phyloP scores from a whole-genome alignment of 2,329 filamentous ascomycete genomes.

The Aspergillus neotritici region DNA sequence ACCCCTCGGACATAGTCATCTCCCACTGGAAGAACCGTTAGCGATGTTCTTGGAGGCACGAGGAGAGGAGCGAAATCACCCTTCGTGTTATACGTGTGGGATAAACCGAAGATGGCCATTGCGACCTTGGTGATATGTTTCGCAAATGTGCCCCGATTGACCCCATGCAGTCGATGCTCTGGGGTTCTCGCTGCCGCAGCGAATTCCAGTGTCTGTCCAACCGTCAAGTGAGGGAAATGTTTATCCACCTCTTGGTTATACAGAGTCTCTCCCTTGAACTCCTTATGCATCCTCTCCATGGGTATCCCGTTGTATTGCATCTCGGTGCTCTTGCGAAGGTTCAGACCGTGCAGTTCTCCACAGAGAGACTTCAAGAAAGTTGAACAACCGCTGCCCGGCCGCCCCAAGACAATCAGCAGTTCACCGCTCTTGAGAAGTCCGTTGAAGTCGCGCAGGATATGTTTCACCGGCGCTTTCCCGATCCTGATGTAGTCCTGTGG shows the following conservation, averaged over 20 bases:
- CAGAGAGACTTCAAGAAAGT: slow-evolving; percentile 79
- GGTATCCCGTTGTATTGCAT: slow-evolving; percentile 70
- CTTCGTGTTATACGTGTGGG: slow-evolving; percentile 44
- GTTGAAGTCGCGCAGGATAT: slow-evolving; percentile 52
- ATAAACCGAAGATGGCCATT: slow-evolving; percentile 39
- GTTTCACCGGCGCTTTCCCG: slow-evolving; percentile 46
- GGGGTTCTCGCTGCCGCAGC: slow-evolving; percentile 51
- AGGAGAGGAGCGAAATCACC: slow-evolving; percentile 12
- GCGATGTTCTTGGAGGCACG: not conserved
- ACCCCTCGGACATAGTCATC: slow-evolving; percentile 58
- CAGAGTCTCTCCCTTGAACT: slow-evolving; percentile 38
- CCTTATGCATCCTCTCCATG: slow-evolving; percentile 67
- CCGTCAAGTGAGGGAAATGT: slow-evolving; percentile 54
- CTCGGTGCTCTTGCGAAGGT: slow-evolving; percentile 61
- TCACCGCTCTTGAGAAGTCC: slow-evolving; percentile 49
- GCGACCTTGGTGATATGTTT: slow-evolving; percentile 36
- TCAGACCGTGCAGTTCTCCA: slow-evolving; percentile 75
- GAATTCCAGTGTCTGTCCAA: slow-evolving; percentile 53
- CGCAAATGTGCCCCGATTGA: slow-evolving; percentile 41
- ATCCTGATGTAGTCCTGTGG: slow-evolving; percentile 49
- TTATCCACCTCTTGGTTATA: slow-evolving; percentile 41
- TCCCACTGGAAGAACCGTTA: slow-evolving; percentile 27
- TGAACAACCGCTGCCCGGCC: slow-evolving; percentile 55
- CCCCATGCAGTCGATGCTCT: slow-evolving; percentile 33
- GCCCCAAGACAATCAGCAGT: slow-evolving; percentile 37